phyloP scores from a whole-genome alignment of 1,284 basidiomycete genomes.

The Stereum hirsutum region DNA sequence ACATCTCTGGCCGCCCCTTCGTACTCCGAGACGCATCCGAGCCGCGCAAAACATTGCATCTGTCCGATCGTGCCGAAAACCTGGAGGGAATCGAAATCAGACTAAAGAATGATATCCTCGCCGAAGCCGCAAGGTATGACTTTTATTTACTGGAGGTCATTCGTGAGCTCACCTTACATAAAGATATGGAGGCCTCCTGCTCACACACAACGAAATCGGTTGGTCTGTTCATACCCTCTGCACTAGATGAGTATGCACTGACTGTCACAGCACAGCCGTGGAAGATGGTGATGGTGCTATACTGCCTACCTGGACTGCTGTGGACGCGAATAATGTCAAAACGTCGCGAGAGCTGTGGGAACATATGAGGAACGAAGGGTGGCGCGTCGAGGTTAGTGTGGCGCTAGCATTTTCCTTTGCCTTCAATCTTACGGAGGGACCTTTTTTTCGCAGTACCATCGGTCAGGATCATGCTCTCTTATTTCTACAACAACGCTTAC shows the following conservation, averaged over 20 bases:
- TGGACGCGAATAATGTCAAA: slow-evolving; percentile 78
- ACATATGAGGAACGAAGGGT: slow-evolving; percentile 72
- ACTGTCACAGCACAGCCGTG: slow-evolving; percentile 33
- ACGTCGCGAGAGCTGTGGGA: slow-evolving; percentile 88
- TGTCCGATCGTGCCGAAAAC: slow-evolving; percentile 91
- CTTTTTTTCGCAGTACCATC: slow-evolving; percentile 41
- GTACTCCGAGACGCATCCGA: slow-evolving; percentile 90
- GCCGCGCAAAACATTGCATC: slow-evolving; percentile 71
- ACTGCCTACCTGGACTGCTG: slow-evolving; percentile 91
- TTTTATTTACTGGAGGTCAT: slow-evolving; percentile 3
- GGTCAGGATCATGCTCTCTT: slow-evolving; percentile 26
- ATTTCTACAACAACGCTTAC: not conserved
- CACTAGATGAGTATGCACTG: no score
- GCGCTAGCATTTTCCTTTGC: not conserved
- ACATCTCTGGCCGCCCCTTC: slow-evolving; percentile 92
- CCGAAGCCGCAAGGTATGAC: slow-evolving; percentile 69
- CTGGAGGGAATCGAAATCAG: slow-evolving; percentile 92
- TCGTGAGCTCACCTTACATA: slow-evolving; percentile 3
- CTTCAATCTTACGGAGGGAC: slow-evolving; percentile 1
- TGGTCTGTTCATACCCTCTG: slow-evolving; percentile 14
- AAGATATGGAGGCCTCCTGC: slow-evolving; percentile 83
- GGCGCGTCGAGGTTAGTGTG: slow-evolving; percentile 77
- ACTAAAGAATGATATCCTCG: slow-evolving; percentile 89
- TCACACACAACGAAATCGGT: slow-evolving; percentile 90
- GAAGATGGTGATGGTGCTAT: slow-evolving; percentile 76